Conservation (phyloP, 352 stramenopile genomes). For the Phytophthora citricola region DNA sequence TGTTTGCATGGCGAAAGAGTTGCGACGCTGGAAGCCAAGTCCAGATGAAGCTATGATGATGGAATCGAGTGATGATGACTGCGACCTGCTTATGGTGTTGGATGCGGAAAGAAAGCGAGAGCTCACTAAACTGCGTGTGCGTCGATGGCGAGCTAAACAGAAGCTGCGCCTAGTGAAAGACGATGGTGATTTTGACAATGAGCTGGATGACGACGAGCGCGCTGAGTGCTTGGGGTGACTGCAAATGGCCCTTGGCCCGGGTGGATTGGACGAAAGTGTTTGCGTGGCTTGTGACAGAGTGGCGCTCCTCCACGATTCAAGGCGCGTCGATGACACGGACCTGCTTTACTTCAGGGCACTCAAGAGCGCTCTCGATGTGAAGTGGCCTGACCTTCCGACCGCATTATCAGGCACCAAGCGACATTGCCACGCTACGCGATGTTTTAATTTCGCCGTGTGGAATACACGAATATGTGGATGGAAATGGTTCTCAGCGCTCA, state of each 20-base stretch:
- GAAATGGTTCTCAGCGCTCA: background rate
- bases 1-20: too few species aligned
- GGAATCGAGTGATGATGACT: too few species aligned
- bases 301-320: background rate
- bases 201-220: background rate
- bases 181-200: background rate
- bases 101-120: too few species aligned
- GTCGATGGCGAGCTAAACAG: background rate
- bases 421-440: background rate
- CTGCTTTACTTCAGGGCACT: background rate
- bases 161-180: background rate
- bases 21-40: too few species aligned
- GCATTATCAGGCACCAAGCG: conserved; percentile 1
- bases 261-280: conserved; percentile 10
- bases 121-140: background rate
- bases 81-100: too few species aligned
- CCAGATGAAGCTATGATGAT: too few species aligned
- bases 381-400: background rate
- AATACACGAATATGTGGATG: conserved; percentile 7
- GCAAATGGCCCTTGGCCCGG: background rate
- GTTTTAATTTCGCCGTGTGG: conserved; percentile 3
- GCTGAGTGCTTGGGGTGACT: background rate
- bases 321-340: background rate
- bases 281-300: conserved; percentile 2
- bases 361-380: background rate